Conservation (phyloP, 768 basidiomycete species). For the Suillus weaverae region DNA sequence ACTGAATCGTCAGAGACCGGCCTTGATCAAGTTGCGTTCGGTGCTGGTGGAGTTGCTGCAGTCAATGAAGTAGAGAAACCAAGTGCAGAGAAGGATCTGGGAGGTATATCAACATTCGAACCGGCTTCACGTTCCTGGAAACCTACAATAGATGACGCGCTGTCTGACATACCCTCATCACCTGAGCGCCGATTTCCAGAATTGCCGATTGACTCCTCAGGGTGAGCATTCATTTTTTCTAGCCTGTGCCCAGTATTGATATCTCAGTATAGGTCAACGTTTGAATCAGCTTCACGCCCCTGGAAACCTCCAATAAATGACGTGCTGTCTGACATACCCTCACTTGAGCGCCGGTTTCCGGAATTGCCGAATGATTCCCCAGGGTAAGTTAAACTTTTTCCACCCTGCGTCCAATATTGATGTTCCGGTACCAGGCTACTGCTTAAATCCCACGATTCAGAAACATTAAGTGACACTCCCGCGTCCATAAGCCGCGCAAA, state of each 20-base stretch:
- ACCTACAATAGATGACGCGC: constrained; percentile 17
- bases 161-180: constrained; percentile 16
- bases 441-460: constrained; percentile 17
- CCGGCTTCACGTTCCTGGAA: constrained; percentile 17
- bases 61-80: not conserved
- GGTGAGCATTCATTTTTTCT: constrained; percentile 17
- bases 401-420: constrained; percentile 1
- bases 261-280: constrained; percentile 10
- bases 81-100: constrained; percentile 20
- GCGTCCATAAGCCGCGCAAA: constrained; percentile 36
- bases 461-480: constrained; percentile 15
- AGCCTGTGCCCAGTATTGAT: not conserved
- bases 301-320: constrained; percentile 18
- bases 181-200: constrained; percentile 18
- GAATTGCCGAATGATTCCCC: constrained; percentile 17
- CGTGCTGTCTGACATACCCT: constrained; percentile 16
- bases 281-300: constrained; percentile 15
- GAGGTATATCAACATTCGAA: constrained; percentile 27
- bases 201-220: constrained; percentile 6
- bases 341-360: constrained; percentile 10
- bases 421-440: constrained; percentile 16
- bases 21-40: constrained; percentile 36
- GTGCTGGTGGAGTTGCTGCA: constrained; percentile 4
- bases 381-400: constrained; percentile 19
- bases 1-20: constrained; percentile 62